Conservation (phyloP, 1,284 basidiomycete genomes). For the Ustilago tritici region DNA sequence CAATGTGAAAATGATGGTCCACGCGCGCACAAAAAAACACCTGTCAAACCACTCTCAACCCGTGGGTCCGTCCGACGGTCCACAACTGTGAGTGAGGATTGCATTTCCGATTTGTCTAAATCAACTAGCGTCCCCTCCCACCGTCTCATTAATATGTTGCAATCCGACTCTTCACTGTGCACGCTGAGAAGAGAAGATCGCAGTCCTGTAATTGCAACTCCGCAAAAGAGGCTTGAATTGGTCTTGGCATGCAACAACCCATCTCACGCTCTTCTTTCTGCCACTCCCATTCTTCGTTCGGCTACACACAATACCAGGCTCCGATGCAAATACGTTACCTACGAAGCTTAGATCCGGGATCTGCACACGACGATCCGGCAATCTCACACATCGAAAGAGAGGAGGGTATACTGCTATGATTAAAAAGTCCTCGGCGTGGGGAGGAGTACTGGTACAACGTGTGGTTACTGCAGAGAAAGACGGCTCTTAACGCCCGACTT, state of each 20-base stretch:
- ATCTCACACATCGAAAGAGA: too few species aligned
- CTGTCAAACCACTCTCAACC: constrained; percentile 1
- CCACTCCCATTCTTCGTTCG: too few species aligned
- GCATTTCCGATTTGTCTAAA: not conserved
- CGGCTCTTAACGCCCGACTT: constrained; percentile 24
- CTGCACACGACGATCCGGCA: too few species aligned
- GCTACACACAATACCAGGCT: too few species aligned
- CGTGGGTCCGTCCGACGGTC: constrained; percentile 2
- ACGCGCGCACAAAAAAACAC: not conserved
- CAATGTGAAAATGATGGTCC: not conserved
- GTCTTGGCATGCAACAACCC: too few species aligned
- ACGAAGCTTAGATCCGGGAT: too few species aligned
- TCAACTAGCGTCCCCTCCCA: not conserved
- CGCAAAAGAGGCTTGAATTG: not conserved
- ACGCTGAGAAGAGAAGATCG: not conserved
- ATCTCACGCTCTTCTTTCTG: too few species aligned
- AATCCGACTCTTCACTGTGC: too few species aligned
- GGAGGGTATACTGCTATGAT: constrained; percentile 1
- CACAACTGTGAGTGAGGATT: not conserved
- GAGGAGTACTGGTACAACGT: too few species aligned
- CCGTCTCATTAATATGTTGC: not conserved
- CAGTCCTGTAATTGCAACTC: not conserved
- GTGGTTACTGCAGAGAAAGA: not conserved
- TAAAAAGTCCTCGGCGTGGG: too few species aligned
- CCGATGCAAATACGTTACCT: too few species aligned